phyloP scores from a whole-genome alignment of 2,329 filamentous ascomycete species.

The Cercospora sp. region DNA sequence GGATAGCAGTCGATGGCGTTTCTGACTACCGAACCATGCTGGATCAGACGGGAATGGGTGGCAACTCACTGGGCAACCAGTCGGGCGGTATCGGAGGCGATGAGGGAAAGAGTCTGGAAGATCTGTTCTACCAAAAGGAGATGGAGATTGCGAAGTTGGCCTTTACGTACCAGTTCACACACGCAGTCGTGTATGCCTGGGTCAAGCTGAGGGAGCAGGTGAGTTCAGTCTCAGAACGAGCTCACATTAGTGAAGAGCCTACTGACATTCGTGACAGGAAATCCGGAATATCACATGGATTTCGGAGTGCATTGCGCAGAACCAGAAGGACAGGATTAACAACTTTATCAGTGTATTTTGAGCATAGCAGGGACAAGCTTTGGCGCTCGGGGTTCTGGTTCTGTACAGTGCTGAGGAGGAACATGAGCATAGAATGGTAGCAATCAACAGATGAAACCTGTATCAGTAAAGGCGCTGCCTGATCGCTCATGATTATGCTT shows the following conservation, averaged over 20 bases:
- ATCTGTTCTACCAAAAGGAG: slow-evolving; percentile 98
- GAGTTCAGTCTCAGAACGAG: slow-evolving; percentile 39
- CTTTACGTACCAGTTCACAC: slow-evolving; percentile 95
- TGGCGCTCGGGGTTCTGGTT: slow-evolving; percentile 5
- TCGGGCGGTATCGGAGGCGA: slow-evolving; percentile 71
- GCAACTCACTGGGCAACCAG: slow-evolving; percentile 79
- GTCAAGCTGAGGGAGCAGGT: slow-evolving; percentile 97
- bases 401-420: neutral
- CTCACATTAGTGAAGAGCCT: slow-evolving; percentile 30
- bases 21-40: slow-evolving; percentile 95
- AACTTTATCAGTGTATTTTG: slow-evolving; percentile 99
- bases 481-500: neutral
- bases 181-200: slow-evolving; percentile 94
- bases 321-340: slow-evolving; percentile 97
- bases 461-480: neutral
- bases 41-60: slow-evolving; percentile 80
- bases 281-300: slow-evolving; percentile 99
- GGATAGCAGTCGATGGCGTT: slow-evolving; percentile 89
- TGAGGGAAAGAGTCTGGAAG: slow-evolving; percentile 88
- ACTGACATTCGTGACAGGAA: slow-evolving; percentile 63
- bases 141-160: slow-evolving; percentile 97
- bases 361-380: slow-evolving; percentile 3
- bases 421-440: neutral
- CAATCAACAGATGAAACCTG: neutral
- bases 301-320: slow-evolving; percentile 98